Evolutionary conservation across 306 rosid species (phyloP), one percentile per base, ranked within the genome.

Genomic region (Quercus engelmannii): DNA sequence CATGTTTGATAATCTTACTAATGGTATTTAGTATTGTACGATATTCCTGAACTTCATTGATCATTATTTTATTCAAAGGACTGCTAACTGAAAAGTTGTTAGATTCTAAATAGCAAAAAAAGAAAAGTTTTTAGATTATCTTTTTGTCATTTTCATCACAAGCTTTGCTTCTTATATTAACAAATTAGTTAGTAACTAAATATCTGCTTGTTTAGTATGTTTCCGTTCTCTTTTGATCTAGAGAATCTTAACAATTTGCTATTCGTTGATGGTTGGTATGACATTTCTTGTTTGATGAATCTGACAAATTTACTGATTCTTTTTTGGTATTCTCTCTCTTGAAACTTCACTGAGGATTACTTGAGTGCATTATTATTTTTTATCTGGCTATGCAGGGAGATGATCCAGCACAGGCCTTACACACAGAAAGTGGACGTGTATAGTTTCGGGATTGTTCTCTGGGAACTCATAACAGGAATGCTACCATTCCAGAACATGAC

Each of bases 321-420:
- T 30, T 65, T 31, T 65, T 18, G 4, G 15, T 17, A 14, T 15
- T 7, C 38, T 30, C 33, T 30, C 23, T 9, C 13, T 31, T 33
- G 71, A 67, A 35, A 30, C 46, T 30, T 30, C 38, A 2, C 49
- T 8, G 5, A 8, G 23, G 51, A 43, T n/a, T 31, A 67, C 71
- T 31, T 19, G 51, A 67, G 51, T 8, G 51, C 49, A 31, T 67
- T 19, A 4, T 67, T 21, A 8, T 41, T 33, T 67, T 59, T 83
- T 80, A 80, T 81, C 73, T 79, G 59, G 23, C 64, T 77, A 25
- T 84, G 83, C 91, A 95, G 99, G 84, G 99, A 95, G 92, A 95
- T 95, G 99, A 95, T 95, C 84, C 98, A 95, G 85, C 99, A 95
- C 77, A 89, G 98, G 96, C 98, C 95, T 15, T 95, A 95, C 89